Base-by-base conservation (phyloP, 495 filamentous ascomycete genomes). In the Aspergillus ellipticus region DNA sequence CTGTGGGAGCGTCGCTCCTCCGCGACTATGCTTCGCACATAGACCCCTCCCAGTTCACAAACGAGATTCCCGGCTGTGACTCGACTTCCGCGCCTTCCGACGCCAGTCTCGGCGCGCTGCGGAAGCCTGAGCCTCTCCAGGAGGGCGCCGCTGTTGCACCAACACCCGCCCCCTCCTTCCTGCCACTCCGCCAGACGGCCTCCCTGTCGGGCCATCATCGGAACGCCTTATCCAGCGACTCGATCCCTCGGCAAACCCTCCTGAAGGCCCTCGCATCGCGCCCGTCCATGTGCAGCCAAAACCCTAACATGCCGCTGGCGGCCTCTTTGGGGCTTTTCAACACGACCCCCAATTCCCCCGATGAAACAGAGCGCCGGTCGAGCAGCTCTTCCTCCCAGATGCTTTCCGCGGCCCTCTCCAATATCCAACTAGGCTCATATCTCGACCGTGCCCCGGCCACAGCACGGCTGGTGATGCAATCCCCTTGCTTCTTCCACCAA, bases 401-500 rank as follows among this genome's bases (percentile, higher is more conserved):
- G 53, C 74, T 89, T n/a, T 83, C 83, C 21, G 79, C 83, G 3
- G 84, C 85, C 20, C 77, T 89, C 48, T 83, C 83, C 37, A 85
- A 79, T 58, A 68, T 89, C 26, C 81, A 83, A 61, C 66, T 75
- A 21, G 67, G 69, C 42, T 58, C 61, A 9, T 72, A 70, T 52
- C 45, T 70, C 13, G 74, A 77, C 29, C 75, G 74, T 54, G 81
- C 83, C 0, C 82, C 85, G 8, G 78, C 82, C 24, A 84, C 86
- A 2, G 81, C 86, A 26, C 77, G 78, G 29, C 82, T 89, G 57
- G 66, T 82, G 19, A 74, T 97, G 21, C 87, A 93, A 65, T 95
- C 90, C 35, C 94, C 94, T 0, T 97, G 95, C 72, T 97, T 93
- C 73, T 97, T 96, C 79, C 94, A 98, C 71, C 87, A 92, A 71